Evolutionary conservation across 306 rosid species (phyloP), one percentile per base, ranked within the genome.

Genomic region (Vigna trinervia): DNA sequence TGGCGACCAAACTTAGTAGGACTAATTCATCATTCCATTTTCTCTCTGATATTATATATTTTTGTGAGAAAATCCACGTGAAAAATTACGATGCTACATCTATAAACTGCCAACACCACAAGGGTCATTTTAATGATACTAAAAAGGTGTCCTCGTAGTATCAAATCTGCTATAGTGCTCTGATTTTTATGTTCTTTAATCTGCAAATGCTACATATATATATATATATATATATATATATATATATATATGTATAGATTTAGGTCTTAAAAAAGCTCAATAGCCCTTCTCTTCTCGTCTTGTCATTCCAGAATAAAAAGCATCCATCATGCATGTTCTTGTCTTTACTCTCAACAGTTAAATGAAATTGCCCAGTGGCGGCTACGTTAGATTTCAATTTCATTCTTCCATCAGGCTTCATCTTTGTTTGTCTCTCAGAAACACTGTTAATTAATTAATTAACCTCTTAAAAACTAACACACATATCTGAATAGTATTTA

Each of bases 101-200:
- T 71, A 39, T 10, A 39, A 38, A 17, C 51, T 39, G 53, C 36
- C 50, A 66, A 39, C 36, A 66, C 53, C 32, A 43, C n/a, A 17
- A 69, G 14, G 75, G 69, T 30, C 45, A 8, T 46, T 26, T 68
- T 46, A 30, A 17, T 77, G 65, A 41, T 12, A 43, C 56, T 57
- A 41, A 77, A 30, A 53, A 66, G 12, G 30, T 46, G 51, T 72
- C 34, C 50, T 39, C 41, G 76, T 19, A 34, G 54, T 10, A 58
- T 80, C 78, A 73, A 63, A 60, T 79, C 71, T 23, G 48, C 34
- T 52, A 80, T 19, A 52, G 50, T 79, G 71, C 1, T 6, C 39
- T 48, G 47, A 59, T 45, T 43, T 74, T 77, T 76, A 53, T 65
- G 41, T 4, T 67, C 41, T 54, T 12, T 39, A 39, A 36, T 66